phyloP scores from a whole-genome alignment of 805 yeast species.

The Lipomyces yamanashiensis region DNA sequence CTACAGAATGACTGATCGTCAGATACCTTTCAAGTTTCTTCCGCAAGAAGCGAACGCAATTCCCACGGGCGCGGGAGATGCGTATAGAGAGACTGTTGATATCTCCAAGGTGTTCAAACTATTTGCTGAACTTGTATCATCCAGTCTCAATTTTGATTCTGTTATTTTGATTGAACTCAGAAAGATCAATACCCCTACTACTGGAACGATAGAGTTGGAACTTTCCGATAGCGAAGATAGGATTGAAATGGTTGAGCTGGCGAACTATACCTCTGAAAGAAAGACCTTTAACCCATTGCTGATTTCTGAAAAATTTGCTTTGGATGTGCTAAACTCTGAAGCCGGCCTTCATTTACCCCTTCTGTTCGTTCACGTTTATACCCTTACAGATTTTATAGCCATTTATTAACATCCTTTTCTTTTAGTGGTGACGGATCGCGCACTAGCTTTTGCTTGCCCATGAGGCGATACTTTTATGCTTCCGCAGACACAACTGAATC shows the following conservation, averaged over 20 bases:
- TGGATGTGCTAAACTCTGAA: conserved; percentile 17
- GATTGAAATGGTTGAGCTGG: background rate
- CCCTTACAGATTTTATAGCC: too few species aligned
- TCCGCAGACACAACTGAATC: background rate
- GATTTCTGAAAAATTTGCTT: background rate
- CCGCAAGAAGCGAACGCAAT: background rate
- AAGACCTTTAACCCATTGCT: background rate
- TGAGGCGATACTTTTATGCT: conserved; percentile 1
- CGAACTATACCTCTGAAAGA: background rate
- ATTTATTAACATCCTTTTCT: too few species aligned
- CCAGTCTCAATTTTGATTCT: conserved; percentile 9
- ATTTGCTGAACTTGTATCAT: conserved; percentile 16
- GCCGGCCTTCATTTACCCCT: conserved; percentile 8
- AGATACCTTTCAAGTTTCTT: background rate
- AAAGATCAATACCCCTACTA: background rate
- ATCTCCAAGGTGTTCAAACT: conserved; percentile 8
- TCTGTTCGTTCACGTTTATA: conserved; percentile 4
- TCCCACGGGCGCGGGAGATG: background rate
- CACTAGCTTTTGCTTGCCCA: background rate
- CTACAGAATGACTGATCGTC: background rate
- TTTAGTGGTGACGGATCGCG: too few species aligned
- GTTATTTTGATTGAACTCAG: conserved; percentile 14
- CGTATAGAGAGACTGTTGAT: background rate
- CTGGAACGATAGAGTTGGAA: background rate
- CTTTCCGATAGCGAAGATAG: background rate